These are phyloP conservation scores for Gynandropsis gynandra DNA, from an alignment of 345 rosid species.

Conservation along the genomic window DNA sequence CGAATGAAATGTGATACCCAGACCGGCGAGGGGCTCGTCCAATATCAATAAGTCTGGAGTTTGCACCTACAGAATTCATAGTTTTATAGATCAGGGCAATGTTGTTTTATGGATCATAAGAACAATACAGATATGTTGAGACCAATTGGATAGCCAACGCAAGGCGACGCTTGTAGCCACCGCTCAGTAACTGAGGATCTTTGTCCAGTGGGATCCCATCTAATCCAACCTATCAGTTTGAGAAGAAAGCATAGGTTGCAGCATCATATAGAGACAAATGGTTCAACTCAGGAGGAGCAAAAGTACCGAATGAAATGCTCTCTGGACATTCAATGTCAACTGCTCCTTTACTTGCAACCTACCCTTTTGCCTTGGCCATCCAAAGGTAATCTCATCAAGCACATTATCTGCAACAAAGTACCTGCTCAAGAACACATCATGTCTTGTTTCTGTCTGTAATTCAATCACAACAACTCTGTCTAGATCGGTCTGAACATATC, in stretches of 20 bases:
- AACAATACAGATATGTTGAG: constrained; percentile 25
- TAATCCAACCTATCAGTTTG: constrained; percentile 68
- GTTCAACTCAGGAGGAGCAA: constrained; percentile 13
- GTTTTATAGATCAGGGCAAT: constrained; percentile 2
- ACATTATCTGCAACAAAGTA: constrained; percentile 83
- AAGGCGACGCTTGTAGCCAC: constrained; percentile 90
- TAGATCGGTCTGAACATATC: no score
- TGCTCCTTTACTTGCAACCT: constrained; percentile 52
- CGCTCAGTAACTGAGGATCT: constrained; percentile 85
- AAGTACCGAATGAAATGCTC: constrained; percentile 81
- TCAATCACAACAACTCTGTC: background rate
- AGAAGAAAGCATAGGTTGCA: constrained; percentile 8
- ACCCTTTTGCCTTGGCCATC: constrained; percentile 85
- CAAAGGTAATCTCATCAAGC: constrained; percentile 80
- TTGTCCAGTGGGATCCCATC: constrained; percentile 66
- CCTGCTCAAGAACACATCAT: constrained; percentile 28
- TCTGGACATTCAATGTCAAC: constrained; percentile 65
- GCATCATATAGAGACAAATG: constrained; percentile 11
- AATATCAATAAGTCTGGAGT: constrained; percentile 75
- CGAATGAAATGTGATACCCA: constrained; percentile 47
- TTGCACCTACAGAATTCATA: constrained; percentile 50
- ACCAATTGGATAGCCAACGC: constrained; percentile 90
- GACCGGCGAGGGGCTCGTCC: constrained; percentile 98
- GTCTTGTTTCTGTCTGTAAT: background rate
- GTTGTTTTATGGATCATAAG: background rate